A percentile compares a stretch with the other conserved stretches of the same genome.
These are phyloP conservation scores for Fusarium scirpi DNA, from an alignment of 2,329 filamentous ascomycete genomes.

Conservation along the genomic window DNA sequence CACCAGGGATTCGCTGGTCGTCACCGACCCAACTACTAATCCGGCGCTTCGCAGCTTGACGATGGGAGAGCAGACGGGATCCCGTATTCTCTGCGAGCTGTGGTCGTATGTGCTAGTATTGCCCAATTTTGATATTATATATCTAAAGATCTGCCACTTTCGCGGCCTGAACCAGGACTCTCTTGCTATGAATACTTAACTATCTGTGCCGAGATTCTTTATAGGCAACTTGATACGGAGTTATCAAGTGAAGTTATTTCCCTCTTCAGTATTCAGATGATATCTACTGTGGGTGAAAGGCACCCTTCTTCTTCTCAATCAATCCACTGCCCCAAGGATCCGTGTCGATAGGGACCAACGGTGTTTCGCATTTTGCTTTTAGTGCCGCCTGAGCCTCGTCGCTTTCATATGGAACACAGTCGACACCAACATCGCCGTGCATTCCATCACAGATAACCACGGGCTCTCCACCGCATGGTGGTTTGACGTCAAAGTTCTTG, in stretches of 20 bases:
- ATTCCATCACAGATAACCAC: conserved; percentile 43
- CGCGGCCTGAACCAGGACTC: no score
- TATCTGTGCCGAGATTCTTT: no score
- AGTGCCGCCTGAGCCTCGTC: conserved; percentile 20
- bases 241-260: no score
- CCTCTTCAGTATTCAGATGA: no score
- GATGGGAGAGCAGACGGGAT: no score
- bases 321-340: conserved; percentile 22
- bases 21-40: no score
- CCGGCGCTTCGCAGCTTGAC: no score
- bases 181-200: no score
- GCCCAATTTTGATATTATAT: neutral
- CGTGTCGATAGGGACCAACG: conserved; percentile 17
- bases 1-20: no score
- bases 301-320: conserved; percentile 14
- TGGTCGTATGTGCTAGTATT: neutral
- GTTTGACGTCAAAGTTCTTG: conserved; percentile 40
- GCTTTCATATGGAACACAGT: conserved; percentile 36
- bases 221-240: no score
- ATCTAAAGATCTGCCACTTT: neutral
- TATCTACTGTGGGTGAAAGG: conserved; percentile 7
- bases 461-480: conserved; percentile 38
- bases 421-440: conserved; percentile 35
- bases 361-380: conserved; percentile 20
- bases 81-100: no score